These are phyloP conservation scores for Fusarium sp. DNA, from an alignment of 2,329 filamentous ascomycete genomes.

Conservation along the genomic window DNA sequence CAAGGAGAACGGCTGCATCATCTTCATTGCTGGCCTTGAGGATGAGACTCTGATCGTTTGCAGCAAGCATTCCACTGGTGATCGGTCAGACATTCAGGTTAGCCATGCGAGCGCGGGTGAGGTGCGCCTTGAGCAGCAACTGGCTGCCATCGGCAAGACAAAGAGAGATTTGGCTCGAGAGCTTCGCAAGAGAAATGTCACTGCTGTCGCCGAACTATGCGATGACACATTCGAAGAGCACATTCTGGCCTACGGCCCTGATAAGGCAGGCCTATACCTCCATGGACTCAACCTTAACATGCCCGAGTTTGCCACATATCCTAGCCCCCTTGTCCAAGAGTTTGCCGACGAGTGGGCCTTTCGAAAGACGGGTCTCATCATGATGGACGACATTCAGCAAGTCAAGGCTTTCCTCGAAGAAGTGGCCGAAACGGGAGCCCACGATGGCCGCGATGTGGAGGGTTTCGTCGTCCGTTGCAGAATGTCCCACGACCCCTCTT, in stretches of 20 bases:
- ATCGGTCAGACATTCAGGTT: conserved; percentile 74
- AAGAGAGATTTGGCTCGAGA: conserved; percentile 81
- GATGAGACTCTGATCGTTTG: conserved; percentile 94
- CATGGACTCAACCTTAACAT: conserved; percentile 97
- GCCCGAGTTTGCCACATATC: conserved; percentile 90
- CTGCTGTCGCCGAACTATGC: conserved; percentile 94
- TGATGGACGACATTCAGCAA: conserved; percentile 78
- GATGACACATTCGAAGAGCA: conserved; percentile 98
- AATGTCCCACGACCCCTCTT: conserved; percentile 64
- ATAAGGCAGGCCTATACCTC: conserved; percentile 89
- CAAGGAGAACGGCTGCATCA: conserved; percentile 99
- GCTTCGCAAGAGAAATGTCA: conserved; percentile 85
- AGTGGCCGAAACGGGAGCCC: conserved; percentile 88
- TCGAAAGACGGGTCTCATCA: conserved; percentile 84
- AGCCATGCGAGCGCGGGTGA: conserved; percentile 92
- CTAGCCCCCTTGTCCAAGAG: conserved; percentile 82
- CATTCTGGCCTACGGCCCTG: conserved; percentile 86
- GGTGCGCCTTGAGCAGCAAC: conserved; percentile 82
- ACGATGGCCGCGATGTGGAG: conserved; percentile 92
- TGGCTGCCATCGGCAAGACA: conserved; percentile 81
- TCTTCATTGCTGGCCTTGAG: conserved; percentile 92
- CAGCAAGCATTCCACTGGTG: conserved; percentile 97
- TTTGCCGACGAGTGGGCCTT: conserved; percentile 97
- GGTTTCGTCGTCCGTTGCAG: conserved; percentile 96
- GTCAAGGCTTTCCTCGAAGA: conserved; percentile 86